Evolutionary conservation across 2,329 filamentous ascomycete genomes (phyloP).

Genomic region (Aschersonia sp.): DNA sequence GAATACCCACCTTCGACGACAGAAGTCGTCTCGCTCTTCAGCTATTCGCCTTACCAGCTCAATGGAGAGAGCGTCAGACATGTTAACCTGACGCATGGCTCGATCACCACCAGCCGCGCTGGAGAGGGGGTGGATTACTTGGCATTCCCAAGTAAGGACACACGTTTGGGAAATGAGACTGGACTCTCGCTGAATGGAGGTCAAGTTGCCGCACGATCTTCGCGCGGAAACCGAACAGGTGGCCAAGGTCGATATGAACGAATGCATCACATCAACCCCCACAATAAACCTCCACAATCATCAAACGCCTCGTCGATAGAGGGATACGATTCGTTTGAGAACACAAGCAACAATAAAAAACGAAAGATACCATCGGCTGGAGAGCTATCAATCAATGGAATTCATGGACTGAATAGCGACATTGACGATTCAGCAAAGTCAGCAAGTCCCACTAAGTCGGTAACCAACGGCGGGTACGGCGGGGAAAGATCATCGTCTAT

Average conservation of each 20-base stretch:
- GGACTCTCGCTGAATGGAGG: no score
- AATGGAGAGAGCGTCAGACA: conserved; percentile 26
- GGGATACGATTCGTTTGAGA: conserved; percentile 94
- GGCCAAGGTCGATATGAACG: conserved; percentile 30
- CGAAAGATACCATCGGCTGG: conserved; percentile 89
- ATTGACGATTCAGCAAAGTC: conserved; percentile 25
- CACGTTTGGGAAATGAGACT: background rate
- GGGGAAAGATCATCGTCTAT: conserved; percentile 11
- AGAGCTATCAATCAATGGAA: conserved; percentile 38
- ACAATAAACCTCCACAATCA: conserved; percentile 34
- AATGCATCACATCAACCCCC: conserved; percentile 18
- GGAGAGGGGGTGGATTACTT: no score
- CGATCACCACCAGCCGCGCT: background rate
- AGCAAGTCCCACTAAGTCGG: conserved; percentile 8
- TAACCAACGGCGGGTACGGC: conserved; percentile 14
- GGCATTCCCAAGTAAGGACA: no score
- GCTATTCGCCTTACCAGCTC: conserved; percentile 34
- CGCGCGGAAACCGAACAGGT: conserved; percentile 2
- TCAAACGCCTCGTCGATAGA: conserved; percentile 63
- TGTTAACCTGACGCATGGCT: background rate
- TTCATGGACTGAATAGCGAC: conserved; percentile 20
- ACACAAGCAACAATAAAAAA: conserved; percentile 99
- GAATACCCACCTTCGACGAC: conserved; percentile 67
- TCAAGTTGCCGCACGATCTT: no score
- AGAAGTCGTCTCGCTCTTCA: conserved; percentile 60